Base-by-base conservation (phyloP, 208 protist species). In the Trypanosoma melophagium region DNA sequence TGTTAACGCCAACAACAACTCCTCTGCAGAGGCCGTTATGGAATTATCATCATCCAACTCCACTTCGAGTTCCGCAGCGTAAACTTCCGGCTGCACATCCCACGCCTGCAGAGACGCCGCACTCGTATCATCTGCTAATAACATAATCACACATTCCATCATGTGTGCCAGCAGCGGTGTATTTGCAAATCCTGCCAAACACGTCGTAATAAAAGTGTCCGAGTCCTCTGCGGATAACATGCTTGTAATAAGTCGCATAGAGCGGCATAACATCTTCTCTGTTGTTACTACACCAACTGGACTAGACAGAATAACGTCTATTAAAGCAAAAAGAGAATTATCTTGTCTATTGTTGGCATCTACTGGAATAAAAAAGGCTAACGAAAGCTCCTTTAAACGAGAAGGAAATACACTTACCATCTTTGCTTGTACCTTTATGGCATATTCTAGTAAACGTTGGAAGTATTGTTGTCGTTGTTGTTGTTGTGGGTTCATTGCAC, bases 1-100 rank as follows among this genome's bases (percentile, higher is more conserved):
- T 10, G 90, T 95, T 17, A 93, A 55, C 5, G 81, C 85, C 7
- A 92, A 66, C 51, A 95, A 87, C 21, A 95, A 69, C 70, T 93
- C 83, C 78, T 90, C 83, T 7, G 85, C 73, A 25, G 51, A 57
- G 35, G 71, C 80, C 47, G 71, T 77, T 54, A 71, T 74, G 24
- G 13, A 8, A 14, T 31, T 50, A 9, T 80, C 59, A 25, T 88
- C 83, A 35, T 92, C 85, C 25, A 81, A 69, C 28, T 82, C 78
- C 0, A 82, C 51, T 58, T 90, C 81, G 7, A 92, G 63, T 52
- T 84, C 79, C 14, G 52, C 77, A 8, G 80, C 81, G 9, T 68
- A 76, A 47, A 66, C 53, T 69, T 95, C 87, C 14, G 87, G 85
- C 16, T 72, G 52, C 21, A 40, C 10, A 9, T 56, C 44, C 87